Conservation (phyloP, 345 rosid species). For the Psidium guajava region DNA sequence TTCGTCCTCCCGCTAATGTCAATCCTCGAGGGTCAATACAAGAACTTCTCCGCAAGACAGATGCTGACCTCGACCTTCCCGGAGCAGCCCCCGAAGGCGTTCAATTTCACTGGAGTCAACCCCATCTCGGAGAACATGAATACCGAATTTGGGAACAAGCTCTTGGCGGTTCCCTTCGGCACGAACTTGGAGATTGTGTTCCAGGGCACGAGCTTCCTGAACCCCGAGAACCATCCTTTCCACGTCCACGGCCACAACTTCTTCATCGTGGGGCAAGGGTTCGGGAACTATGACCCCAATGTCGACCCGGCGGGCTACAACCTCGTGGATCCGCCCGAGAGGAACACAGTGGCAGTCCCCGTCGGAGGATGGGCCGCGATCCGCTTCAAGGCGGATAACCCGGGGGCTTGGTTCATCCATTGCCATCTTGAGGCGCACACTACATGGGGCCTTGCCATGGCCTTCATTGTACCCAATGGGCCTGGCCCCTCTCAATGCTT, state of each 20-base stretch:
- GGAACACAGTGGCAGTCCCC: constrained; percentile 60
- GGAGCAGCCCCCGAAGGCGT: constrained; percentile 22
- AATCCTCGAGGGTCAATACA: constrained; percentile 35
- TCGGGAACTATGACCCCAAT: constrained; percentile 40
- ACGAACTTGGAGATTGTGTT: constrained; percentile 46
- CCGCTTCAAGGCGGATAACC: constrained; percentile 51
- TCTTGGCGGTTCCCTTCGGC: constrained; percentile 27
- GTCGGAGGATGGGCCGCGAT: constrained; percentile 67
- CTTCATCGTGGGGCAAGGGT: constrained; percentile 54
- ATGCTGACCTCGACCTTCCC: constrained; percentile 32
- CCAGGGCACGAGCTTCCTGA: constrained; percentile 49
- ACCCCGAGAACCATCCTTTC: constrained; percentile 50
- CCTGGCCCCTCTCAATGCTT: constrained; percentile 15
- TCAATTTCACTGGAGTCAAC: constrained; percentile 36
- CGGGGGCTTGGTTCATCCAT: constrained; percentile 78
- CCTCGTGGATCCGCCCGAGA: constrained; percentile 56
- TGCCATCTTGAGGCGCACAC: constrained; percentile 58
- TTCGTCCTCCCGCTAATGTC: constrained; percentile 33
- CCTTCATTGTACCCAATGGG: constrained; percentile 36
- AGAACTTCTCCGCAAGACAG: constrained; percentile 13
- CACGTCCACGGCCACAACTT: constrained; percentile 71
- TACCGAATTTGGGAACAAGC: constrained; percentile 25
- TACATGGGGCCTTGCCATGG: constrained; percentile 63
- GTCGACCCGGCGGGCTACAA: constrained; percentile 36
- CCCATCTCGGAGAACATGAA: constrained; percentile 27